A percentile compares a stretch with the other conserved stretches of the same genome.
Evolutionary conservation across 805 yeast species (phyloP).

Genomic region (Wickerhamomyces chaumierensis): DNA sequence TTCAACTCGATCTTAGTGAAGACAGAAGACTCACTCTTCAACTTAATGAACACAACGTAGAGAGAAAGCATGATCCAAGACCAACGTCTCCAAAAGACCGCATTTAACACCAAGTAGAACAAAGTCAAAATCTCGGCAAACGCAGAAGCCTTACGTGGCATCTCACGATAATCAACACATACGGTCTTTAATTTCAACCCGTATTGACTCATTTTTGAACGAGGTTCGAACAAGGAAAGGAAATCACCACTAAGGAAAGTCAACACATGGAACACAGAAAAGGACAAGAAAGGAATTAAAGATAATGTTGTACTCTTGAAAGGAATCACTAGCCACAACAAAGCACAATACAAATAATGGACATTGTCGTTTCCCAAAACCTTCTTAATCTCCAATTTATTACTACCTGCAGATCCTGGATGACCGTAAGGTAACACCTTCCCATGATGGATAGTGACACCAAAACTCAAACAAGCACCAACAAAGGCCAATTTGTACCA

Average conservation of each 20-base stretch:
- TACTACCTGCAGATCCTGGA: conserved; percentile 12
- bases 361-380: conserved; percentile 52
- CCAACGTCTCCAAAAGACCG: conserved; percentile 47
- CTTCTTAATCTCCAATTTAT: conserved; percentile 11
- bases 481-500: conserved; percentile 52
- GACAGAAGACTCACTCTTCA: conserved; percentile 66
- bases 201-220: conserved; percentile 14
- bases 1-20: conserved; percentile 62
- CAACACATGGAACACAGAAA: conserved; percentile 73
- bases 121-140: conserved; percentile 37
- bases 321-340: conserved; percentile 44
- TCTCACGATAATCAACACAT: conserved; percentile 44
- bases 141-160: conserved; percentile 50
- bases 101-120: conserved; percentile 34
- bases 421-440: background rate
- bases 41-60: conserved; percentile 56
- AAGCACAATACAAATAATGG: conserved; percentile 55
- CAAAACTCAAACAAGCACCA: conserved; percentile 64
- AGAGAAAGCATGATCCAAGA: conserved; percentile 48
- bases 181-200: conserved; percentile 26
- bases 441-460: conserved; percentile 57
- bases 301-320: conserved; percentile 42
- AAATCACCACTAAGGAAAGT: conserved; percentile 56
- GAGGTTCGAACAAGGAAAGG: conserved; percentile 43
- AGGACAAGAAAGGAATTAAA: conserved; percentile 61